These are phyloP conservation scores for Sanghuangporus baumii DNA, from an alignment of 1,284 basidiomycete genomes.

Conservation along the genomic window DNA sequence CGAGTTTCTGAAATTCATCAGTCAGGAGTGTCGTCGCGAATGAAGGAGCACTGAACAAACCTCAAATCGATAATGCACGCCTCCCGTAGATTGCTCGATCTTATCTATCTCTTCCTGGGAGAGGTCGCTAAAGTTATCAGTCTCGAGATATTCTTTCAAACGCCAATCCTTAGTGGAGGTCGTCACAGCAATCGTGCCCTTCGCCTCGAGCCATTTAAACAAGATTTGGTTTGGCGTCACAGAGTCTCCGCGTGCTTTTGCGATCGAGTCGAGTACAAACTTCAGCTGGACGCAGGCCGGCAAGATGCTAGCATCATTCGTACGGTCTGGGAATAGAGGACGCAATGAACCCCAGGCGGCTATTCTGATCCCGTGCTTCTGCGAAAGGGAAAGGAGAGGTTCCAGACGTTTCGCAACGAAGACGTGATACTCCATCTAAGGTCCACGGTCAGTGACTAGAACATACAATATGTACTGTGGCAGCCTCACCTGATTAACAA, in stretches of 20 bases:
- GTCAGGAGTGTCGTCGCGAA: too few species aligned
- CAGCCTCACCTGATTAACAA: slow-evolving; percentile 72
- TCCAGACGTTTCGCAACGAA: slow-evolving; percentile 59
- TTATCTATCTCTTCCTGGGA: slow-evolving; percentile 53
- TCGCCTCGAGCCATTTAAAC: slow-evolving; percentile 55
- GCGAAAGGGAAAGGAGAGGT: slow-evolving; percentile 53
- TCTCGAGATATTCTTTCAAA: slow-evolving; percentile 61
- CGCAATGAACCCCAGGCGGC: slow-evolving; percentile 64
- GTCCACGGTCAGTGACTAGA: not conserved
- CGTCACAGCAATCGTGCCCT: slow-evolving; percentile 58
- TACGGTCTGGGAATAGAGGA: slow-evolving; percentile 46
- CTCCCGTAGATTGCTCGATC: slow-evolving; percentile 56
- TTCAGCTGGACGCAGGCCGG: slow-evolving; percentile 41
- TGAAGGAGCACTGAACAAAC: slow-evolving; percentile 27
- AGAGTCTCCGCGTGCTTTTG: slow-evolving; percentile 23
- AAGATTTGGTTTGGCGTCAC: slow-evolving; percentile 53
- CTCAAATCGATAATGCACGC: slow-evolving; percentile 50
- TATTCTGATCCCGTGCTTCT: slow-evolving; percentile 58
- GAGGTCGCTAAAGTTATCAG: slow-evolving; percentile 50
- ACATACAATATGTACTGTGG: not conserved
- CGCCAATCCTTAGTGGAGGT: slow-evolving; percentile 67
- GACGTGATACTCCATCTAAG: slow-evolving; percentile 76
- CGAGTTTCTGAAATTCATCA: too few species aligned
- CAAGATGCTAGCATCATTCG: slow-evolving; percentile 49
- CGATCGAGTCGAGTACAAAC: slow-evolving; percentile 33